phyloP scores from a whole-genome alignment of 1,284 basidiomycete genomes.

The Ganoderma leucocontextum region DNA sequence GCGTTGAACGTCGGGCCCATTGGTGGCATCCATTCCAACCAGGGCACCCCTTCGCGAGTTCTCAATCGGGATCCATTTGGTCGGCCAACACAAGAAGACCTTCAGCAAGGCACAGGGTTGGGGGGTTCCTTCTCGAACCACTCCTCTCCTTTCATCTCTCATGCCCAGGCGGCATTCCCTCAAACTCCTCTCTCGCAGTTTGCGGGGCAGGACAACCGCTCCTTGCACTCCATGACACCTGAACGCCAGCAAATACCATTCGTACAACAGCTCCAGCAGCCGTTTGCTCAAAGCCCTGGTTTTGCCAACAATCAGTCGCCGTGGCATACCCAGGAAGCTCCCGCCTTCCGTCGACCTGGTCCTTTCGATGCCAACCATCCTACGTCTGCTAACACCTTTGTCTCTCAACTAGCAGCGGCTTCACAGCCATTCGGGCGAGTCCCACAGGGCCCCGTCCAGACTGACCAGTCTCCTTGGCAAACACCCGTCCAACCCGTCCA shows the following conservation, averaged over 20 bases:
- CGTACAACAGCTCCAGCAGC: conserved; percentile 33
- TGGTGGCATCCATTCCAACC: conserved; percentile 31
- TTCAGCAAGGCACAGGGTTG: conserved; percentile 14
- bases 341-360: conserved; percentile 48
- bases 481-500: conserved; percentile 51
- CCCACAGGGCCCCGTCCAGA: conserved; percentile 32
- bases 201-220: conserved; percentile 35
- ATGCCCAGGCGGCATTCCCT: conserved; percentile 38
- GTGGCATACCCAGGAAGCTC: conserved; percentile 44
- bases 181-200: conserved; percentile 42
- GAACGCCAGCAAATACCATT: conserved; percentile 36
- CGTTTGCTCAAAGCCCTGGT: conserved; percentile 31
- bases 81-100: conserved; percentile 30
- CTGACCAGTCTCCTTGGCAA: conserved; percentile 64
- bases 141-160: conserved; percentile 38
- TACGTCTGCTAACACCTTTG: conserved; percentile 37
- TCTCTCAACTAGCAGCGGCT: conserved; percentile 36
- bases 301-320: conserved; percentile 41
- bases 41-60: conserved; percentile 31
- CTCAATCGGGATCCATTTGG: conserved; percentile 37
- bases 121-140: conserved; percentile 33
- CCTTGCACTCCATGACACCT: conserved; percentile 35
- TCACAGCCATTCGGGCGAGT: conserved; percentile 36
- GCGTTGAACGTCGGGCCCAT: conserved; percentile 28
- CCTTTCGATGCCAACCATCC: conserved; percentile 51